These are phyloP conservation scores for Trypanosoma grayi DNA, from an alignment of 208 protist genomes.

Conservation along the genomic window DNA sequence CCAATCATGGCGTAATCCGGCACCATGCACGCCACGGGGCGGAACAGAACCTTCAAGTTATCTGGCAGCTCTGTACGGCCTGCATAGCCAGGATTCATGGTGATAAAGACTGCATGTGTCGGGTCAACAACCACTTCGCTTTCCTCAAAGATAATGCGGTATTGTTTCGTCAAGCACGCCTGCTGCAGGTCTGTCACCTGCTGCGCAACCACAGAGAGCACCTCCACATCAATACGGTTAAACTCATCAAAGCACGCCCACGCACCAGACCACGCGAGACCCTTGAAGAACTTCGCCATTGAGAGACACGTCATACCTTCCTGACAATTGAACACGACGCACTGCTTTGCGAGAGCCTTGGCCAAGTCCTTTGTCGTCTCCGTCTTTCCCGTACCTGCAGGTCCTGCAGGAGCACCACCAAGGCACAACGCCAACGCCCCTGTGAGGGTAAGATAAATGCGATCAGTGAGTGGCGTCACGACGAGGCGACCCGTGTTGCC, in stretches of 20 bases:
- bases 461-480: slow-evolving; percentile 96
- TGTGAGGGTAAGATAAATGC: slow-evolving; percentile 97
- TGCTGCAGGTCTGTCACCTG: slow-evolving; percentile 96
- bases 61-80: slow-evolving; percentile 98
- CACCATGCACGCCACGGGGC: slow-evolving; percentile 98
- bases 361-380: slow-evolving; percentile 98
- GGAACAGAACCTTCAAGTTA: slow-evolving; percentile 98
- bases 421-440: slow-evolving; percentile 92
- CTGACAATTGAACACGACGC: slow-evolving; percentile 98
- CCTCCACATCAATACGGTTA: slow-evolving; percentile 98
- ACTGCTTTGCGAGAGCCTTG: slow-evolving; percentile 97
- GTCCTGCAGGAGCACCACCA: slow-evolving; percentile 92
- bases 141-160: slow-evolving; percentile 93
- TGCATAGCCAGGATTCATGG: slow-evolving; percentile 99
- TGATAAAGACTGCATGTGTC: slow-evolving; percentile 96
- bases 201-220: slow-evolving; percentile 96
- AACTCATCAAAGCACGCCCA: slow-evolving; percentile 99
- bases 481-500: slow-evolving; percentile 96
- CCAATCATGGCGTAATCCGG: slow-evolving; percentile 99
- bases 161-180: slow-evolving; percentile 90
- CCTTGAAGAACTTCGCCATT: slow-evolving; percentile 98
- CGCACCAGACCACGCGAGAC: slow-evolving; percentile 95
- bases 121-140: slow-evolving; percentile 93
- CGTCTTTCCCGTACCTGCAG: slow-evolving; percentile 93
- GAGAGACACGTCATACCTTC: slow-evolving; percentile 95